Percentiles rank a stretch among this genome's conserved stretches.
Conservation (phyloP, 306 rosid species). For the Lathyrus aphaca region DNA sequence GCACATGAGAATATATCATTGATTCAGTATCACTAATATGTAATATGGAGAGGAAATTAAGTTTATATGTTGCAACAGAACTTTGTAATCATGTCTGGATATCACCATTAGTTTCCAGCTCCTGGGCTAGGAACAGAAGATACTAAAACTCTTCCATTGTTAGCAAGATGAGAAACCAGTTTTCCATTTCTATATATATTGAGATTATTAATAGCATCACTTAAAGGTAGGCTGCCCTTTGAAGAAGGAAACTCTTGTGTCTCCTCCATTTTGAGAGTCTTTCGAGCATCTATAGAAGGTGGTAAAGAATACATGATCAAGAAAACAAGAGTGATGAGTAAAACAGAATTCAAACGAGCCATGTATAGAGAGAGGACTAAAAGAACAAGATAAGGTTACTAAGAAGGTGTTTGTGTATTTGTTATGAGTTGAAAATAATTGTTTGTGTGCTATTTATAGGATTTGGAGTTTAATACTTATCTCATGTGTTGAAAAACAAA, state of each 20-base stretch:
- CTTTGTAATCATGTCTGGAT: background rate
- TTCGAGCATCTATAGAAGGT: conserved; percentile 40
- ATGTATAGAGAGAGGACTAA: conserved; percentile 28
- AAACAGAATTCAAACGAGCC: conserved; percentile 39
- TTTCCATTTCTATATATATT: conserved; percentile 22
- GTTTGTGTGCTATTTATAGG: conserved; percentile 43
- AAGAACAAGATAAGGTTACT: background rate
- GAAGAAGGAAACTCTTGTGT: conserved; percentile 4
- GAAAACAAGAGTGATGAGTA: conserved; percentile 35
- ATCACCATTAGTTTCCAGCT: conserved; percentile 18
- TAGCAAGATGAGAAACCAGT: conserved; percentile 1
- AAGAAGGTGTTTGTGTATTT: conserved; percentile 23
- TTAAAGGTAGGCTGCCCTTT: background rate
- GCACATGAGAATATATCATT: background rate
- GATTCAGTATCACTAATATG: background rate
- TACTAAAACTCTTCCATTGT: conserved; percentile 13
- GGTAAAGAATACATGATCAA: conserved; percentile 20
- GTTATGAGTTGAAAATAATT: conserved; percentile 16
- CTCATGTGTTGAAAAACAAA: conserved; percentile 9
- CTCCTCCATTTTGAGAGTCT: conserved; percentile 37
- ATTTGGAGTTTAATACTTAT: background rate
- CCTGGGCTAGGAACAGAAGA: conserved; percentile 41
- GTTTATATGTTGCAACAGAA: background rate
- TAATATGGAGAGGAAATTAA: background rate
- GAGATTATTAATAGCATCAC: background rate